Conservation (phyloP, 2,329 filamentous ascomycete species). For the Byssothecium circinans region DNA sequence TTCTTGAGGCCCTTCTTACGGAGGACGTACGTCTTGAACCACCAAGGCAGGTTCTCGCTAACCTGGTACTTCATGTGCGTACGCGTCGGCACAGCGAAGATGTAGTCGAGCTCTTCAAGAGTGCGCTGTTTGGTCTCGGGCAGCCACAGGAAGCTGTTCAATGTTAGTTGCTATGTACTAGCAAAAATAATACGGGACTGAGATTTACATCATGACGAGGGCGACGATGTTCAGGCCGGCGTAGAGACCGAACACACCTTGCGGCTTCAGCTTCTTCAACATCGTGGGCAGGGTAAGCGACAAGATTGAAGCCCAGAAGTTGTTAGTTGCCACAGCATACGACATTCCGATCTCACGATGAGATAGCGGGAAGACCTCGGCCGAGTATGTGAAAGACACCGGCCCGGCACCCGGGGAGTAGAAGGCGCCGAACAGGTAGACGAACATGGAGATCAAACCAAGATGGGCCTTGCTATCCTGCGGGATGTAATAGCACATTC, state of each 20-base stretch:
- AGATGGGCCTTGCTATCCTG: conserved; percentile 17
- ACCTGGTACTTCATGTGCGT: conserved; percentile 44
- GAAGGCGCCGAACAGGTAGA: conserved; percentile 55
- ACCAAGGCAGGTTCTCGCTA: conserved; percentile 46
- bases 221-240: conserved; percentile 62
- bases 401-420: conserved; percentile 35
- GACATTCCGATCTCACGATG: conserved; percentile 74
- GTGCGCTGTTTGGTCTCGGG: conserved; percentile 53
- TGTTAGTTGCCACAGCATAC: conserved; percentile 67
- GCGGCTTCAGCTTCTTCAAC: conserved; percentile 53
- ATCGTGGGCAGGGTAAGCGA: conserved; percentile 66
- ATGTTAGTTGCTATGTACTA: conserved; percentile 10
- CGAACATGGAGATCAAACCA: conserved; percentile 37
- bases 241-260: conserved; percentile 64
- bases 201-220: conserved; percentile 58
- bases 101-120: conserved; percentile 54
- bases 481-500: conserved; percentile 12
- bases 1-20: conserved; percentile 39
- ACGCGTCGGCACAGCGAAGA: conserved; percentile 51
- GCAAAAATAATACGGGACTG: too few relatives aligned
- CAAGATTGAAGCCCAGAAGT: conserved; percentile 61
- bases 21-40: conserved; percentile 50
- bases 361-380: conserved; percentile 70
- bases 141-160: conserved; percentile 56
- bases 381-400: conserved; percentile 30